phyloP scores from a whole-genome alignment of 768 basidiomycete genomes.

The Kwoniella sp. region DNA sequence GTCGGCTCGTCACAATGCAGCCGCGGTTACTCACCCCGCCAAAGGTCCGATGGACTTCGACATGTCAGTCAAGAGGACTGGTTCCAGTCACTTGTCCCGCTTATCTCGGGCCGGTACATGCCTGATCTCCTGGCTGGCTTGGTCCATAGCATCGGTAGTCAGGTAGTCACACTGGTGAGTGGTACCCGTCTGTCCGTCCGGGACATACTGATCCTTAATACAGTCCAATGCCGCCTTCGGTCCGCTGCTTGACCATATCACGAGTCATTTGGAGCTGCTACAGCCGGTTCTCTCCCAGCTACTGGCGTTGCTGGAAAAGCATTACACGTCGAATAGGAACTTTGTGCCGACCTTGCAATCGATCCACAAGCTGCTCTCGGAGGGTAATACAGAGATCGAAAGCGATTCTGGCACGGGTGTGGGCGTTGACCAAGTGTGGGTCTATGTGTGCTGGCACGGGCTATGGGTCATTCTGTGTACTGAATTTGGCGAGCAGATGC shows the following conservation, averaged over 20 bases:
- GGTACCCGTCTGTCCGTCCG: constrained; percentile 21
- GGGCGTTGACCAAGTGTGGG: constrained; percentile 7
- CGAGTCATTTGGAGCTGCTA: too few species aligned
- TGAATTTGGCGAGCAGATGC: too few species aligned
- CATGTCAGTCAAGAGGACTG: constrained; percentile 29
- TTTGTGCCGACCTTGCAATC: constrained; percentile 80
- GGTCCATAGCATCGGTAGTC: constrained; percentile 73
- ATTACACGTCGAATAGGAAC: constrained; percentile 62
- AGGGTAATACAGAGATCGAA: too few species aligned
- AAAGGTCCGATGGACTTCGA: constrained; percentile 22
- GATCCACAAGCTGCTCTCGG: constrained; percentile 68
- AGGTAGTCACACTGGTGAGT: constrained; percentile 78
- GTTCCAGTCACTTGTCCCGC: constrained; percentile 25
- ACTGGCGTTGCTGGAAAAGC: constrained; percentile 56
- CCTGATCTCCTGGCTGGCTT: constrained; percentile 57
- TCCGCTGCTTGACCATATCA: constrained; percentile 60
- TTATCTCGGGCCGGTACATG: constrained; percentile 22
- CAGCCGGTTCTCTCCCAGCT: too few species aligned
- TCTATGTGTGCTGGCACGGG: constrained; percentile 1
- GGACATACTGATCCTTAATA: constrained; percentile 57
- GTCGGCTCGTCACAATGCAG: not conserved
- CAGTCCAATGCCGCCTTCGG: constrained; percentile 28
- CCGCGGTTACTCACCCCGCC: not conserved
- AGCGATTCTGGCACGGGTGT: too few species aligned
- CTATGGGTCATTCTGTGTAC: too few species aligned